Percentiles rank a stretch among this genome's conserved stretches.
phyloP scores from a whole-genome alignment of 441 rosid genomes.

The Gossypium armourianum region DNA sequence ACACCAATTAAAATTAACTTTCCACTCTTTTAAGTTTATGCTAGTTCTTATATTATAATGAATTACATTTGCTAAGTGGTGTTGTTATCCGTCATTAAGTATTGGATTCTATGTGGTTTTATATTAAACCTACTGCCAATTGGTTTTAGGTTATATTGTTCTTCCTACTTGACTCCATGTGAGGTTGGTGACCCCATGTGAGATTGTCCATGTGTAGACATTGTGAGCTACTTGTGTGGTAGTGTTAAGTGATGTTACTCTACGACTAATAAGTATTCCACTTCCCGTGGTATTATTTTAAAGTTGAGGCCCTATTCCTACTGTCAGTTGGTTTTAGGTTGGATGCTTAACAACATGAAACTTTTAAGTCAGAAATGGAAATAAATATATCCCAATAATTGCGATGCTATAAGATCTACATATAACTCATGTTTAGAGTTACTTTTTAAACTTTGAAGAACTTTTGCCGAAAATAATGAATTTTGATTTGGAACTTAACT shows the following conservation, averaged over 20 bases:
- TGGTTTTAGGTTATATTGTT: not conserved
- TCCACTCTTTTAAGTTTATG: not conserved
- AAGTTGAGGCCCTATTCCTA: not conserved
- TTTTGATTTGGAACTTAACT: not conserved
- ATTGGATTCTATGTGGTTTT: not conserved
- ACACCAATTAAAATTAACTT: not conserved
- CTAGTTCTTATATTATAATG: not conserved
- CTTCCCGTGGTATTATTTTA: not conserved
- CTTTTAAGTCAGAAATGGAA: not conserved
- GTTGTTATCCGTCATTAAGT: not conserved
- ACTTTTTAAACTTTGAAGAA: conserved; percentile 4
- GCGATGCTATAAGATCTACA: not conserved
- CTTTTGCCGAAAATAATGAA: not conserved
- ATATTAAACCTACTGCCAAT: not conserved
- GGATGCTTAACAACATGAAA: not conserved
- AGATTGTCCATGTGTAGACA: not conserved
- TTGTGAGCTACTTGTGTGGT: not conserved
- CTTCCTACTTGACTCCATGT: not conserved
- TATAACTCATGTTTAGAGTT: not conserved
- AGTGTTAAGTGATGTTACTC: not conserved
- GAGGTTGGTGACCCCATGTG: not conserved
- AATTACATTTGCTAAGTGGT: not conserved
- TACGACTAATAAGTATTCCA: not conserved
- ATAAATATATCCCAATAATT: not conserved
- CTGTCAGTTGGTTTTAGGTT: not conserved